Base-by-base conservation (phyloP, 768 basidiomycete species). In the Russula olivacea region DNA sequence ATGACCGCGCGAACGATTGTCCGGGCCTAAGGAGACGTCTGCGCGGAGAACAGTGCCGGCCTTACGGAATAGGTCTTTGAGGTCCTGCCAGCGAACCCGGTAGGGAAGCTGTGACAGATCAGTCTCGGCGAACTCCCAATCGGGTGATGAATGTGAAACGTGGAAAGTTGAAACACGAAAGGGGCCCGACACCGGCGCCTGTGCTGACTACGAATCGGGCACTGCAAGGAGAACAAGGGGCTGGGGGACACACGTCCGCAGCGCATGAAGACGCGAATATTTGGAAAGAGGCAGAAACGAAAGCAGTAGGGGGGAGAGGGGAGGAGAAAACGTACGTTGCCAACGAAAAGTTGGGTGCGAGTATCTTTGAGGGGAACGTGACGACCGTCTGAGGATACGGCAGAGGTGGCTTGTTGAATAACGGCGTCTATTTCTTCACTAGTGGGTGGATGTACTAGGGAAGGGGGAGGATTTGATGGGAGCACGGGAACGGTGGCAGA, bases 21-120 rank as follows among this genome's bases (percentile, higher is more conserved):
- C 92, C 2, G 91, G 89, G 4, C 91, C 78, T 7, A 81, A 71
- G 21, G 76, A 75, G 64, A 81, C 79, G 66, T 80, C 78, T 9
- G 84, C 83, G 25, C 83, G 74, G 4, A 86, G 72, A 47, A 76
- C 74, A 1, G 75, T 97, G 47, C 97, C 97, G 7, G 96, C 91
- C 67, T 91, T 89, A 41, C 96, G 85, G 75, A 99, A 98, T 57
- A 99, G 84, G 73, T 99, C 96, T 70, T 99, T 98, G 66, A 99
- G 83, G 77, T 99, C 97, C 77, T 99, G 97, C 97, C 97, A 99
- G 59, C 97, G 86, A 43, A 98, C 95, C 64, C 96, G 82, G 75
- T 96, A 98, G 0, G 97, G 97, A 28, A 99, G 83, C 93, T 95
- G 69, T 57, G 21, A 53, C 41, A 21, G 25, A 51, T 50, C 41